Conservation (phyloP, 345 rosid species). For the Eucalyptus pauciflora region DNA sequence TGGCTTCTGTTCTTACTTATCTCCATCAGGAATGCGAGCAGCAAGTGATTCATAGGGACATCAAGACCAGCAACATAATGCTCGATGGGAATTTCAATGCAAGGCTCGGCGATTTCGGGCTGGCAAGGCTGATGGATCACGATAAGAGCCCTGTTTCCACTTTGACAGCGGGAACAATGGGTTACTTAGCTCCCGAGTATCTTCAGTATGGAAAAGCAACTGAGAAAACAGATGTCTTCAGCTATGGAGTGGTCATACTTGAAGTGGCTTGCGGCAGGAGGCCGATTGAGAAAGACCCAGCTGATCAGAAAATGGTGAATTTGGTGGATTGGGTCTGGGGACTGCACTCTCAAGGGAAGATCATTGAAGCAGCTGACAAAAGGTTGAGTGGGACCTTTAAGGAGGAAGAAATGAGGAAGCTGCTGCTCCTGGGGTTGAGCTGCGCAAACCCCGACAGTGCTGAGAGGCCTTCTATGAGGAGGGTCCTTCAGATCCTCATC, state of each 20-base stretch:
- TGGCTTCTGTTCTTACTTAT: slow-evolving; percentile 71
- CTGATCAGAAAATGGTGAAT: slow-evolving; percentile 60
- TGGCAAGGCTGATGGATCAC: slow-evolving; percentile 91
- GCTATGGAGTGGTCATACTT: slow-evolving; percentile 82
- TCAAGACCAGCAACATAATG: slow-evolving; percentile 85
- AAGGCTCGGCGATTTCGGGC: slow-evolving; percentile 86
- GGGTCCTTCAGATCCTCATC: slow-evolving; percentile 73
- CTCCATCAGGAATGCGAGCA: slow-evolving; percentile 95
- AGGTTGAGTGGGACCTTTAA: slow-evolving; percentile 52
- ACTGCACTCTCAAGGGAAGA: slow-evolving; percentile 53
- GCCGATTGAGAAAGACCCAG: slow-evolving; percentile 71
- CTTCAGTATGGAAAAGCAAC: slow-evolving; percentile 90
- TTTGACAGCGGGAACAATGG: slow-evolving; percentile 95
- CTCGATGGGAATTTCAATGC: slow-evolving; percentile 77
- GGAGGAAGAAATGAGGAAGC: slow-evolving; percentile 71
- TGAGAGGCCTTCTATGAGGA: slow-evolving; percentile 75
- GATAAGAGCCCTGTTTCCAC: slow-evolving; percentile 91
- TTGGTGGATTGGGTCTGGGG: slow-evolving; percentile 96
- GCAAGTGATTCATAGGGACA: slow-evolving; percentile 90
- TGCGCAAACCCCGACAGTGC: slow-evolving; percentile 79
- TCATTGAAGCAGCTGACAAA: slow-evolving; percentile 65
- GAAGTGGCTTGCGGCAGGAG: slow-evolving; percentile 90
- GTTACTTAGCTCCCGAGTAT: slow-evolving; percentile 96
- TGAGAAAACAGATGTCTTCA: slow-evolving; percentile 78
- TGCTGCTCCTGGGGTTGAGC: slow-evolving; percentile 67